Conservation (phyloP, 2,329 filamentous ascomycete genomes). For the Remersonia thermophila region DNA sequence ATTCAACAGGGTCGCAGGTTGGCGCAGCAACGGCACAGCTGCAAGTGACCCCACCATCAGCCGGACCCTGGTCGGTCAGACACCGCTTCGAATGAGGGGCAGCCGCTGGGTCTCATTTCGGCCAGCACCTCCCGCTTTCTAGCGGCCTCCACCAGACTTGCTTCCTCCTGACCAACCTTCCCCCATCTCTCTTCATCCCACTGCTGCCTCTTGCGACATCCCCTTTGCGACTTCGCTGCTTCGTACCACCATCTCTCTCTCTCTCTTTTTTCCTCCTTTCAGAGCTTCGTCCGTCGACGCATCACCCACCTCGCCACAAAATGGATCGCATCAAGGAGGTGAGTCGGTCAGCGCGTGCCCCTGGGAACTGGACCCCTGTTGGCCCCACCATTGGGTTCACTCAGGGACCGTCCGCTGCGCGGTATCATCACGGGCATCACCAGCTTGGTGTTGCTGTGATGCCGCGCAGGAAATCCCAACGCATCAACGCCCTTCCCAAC, state of each 20-base stretch:
- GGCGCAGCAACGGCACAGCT: slow-evolving; percentile 15
- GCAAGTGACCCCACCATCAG: slow-evolving; percentile 15
- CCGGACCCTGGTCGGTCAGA: slow-evolving; percentile 15
- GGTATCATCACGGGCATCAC: slow-evolving; percentile 6
- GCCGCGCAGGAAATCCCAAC: too few relatives aligned
- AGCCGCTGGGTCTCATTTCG: slow-evolving; percentile 15
- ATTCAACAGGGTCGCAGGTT: slow-evolving; percentile 8
- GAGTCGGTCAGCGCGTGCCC: slow-evolving; percentile 27
- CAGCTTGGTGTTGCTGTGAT: slow-evolving; percentile 1
- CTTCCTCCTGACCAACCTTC: slow-evolving; percentile 9
- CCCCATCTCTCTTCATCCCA: background rate
- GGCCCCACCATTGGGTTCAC: slow-evolving; percentile 21
- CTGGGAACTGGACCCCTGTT: slow-evolving; percentile 14
- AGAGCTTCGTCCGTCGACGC: too few relatives aligned
- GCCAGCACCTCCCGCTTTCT: slow-evolving; percentile 10
- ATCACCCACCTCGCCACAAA: slow-evolving; percentile 21
- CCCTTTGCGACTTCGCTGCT: slow-evolving; percentile 2
- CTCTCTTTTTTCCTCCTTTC: background rate
- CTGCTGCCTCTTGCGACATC: slow-evolving; percentile 2
- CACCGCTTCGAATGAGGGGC: slow-evolving; percentile 17
- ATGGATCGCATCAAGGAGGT: slow-evolving; percentile 92
- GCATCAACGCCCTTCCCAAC: background rate
- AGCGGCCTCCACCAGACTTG: slow-evolving; percentile 2
- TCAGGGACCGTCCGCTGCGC: slow-evolving; percentile 15
- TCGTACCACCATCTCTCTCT: background rate